Base-by-base conservation (phyloP, 768 basidiomycete species). In the Boletus sp. region DNA sequence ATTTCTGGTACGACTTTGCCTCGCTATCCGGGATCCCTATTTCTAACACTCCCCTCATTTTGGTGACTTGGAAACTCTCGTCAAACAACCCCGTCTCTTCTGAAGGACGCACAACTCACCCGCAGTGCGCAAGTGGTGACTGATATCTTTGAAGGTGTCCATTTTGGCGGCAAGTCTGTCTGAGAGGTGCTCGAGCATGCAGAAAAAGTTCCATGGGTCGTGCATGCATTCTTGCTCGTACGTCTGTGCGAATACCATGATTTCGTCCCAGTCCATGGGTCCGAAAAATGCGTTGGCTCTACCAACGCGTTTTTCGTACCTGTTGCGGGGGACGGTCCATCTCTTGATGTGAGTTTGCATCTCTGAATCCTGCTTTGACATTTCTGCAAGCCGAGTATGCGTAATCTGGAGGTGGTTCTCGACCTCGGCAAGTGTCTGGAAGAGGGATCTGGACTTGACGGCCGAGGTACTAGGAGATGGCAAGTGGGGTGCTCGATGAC, bases 121-220 rank as follows among this genome's bases (percentile, higher is more conserved):
- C 1, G 34, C 38, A 17, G 23, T 7, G 2, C 30, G 7, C 17
- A 56, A 13, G 5, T 40, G 32, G 3, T 9, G 4, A 8, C 7
- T 32, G 32, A 40, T 19, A 1, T 21, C 5, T 7, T 17, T 37
- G 35, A 46, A 33, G 2, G 1, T 4, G 7, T 21, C 29, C 8
- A 15, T 23, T n/a, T 47, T 42, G 13, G 15, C n/a, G 13, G 15
- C 32, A 30, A 32, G n/a, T 17, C 25, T 47, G 5, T 19, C 40
- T 21, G 43, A 21, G 14, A 58, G 39, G 23, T 47, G 56, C 25
- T 57, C 54, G 34, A 46, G 38, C 54, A 56, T 40, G 23, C 27
- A 37, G 2, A 30, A 17, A 35, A 41, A 30, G 11, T 17, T 25
- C 38, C 42, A 46, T 4, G 32, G 43, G 27, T 49, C 38, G 17